These are phyloP conservation scores for Diaporthe australafricana DNA, from an alignment of 2,329 filamentous ascomycete species.

Conservation along the genomic window DNA sequence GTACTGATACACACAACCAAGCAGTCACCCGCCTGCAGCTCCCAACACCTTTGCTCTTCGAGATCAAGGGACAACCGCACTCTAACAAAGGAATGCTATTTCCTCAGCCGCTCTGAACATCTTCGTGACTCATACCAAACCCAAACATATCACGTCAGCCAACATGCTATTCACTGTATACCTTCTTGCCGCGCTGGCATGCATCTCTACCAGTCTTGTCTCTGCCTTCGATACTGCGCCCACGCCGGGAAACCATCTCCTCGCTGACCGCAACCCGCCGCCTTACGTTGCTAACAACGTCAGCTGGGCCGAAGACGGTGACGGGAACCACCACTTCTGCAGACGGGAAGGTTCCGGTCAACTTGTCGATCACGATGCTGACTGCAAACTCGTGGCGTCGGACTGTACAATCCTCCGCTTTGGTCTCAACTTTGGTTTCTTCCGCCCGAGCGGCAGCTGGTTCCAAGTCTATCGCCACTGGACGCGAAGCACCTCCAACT, in stretches of 20 bases:
- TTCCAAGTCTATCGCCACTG: background rate
- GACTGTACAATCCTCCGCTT: constrained; percentile 4
- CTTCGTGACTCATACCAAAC: background rate
- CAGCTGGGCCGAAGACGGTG: background rate
- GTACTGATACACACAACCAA: background rate
- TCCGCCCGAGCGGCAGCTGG: background rate
- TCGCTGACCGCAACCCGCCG: background rate
- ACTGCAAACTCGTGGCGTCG: background rate
- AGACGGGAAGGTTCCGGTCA: background rate
- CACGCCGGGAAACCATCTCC: background rate
- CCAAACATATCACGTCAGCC: background rate
- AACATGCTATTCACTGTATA: background rate
- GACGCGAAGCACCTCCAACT: background rate
- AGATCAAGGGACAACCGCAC: background rate
- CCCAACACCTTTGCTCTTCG: background rate
- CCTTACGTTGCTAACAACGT: constrained; percentile 4
- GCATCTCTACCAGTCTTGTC: background rate
- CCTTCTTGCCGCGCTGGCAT: background rate
- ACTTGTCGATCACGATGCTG: background rate
- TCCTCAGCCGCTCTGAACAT: background rate
- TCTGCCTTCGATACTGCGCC: background rate
- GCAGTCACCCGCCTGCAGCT: background rate
- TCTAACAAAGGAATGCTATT: background rate
- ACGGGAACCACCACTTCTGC: background rate
- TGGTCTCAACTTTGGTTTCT: background rate